Conservation (phyloP, 148 eudicot genomes). For the Fagopyrum homotropicum region DNA sequence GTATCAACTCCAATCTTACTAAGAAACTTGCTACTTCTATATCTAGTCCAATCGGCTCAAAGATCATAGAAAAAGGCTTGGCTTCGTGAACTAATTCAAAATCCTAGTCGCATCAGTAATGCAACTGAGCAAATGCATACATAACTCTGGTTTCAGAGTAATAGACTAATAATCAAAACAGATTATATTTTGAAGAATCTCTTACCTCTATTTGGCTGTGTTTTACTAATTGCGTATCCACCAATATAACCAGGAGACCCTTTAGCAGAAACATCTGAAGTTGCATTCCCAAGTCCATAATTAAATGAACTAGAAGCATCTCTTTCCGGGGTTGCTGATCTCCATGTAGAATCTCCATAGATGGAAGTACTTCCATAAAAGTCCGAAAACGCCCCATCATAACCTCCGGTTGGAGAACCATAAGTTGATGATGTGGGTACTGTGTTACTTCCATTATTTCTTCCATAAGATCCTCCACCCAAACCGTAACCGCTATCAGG, state of each 20-base stretch:
- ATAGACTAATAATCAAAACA: neutral
- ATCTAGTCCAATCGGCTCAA: neutral
- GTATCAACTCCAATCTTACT: neutral
- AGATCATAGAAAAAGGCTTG: conserved; percentile 6
- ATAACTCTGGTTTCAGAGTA: neutral
- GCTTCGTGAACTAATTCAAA: neutral
- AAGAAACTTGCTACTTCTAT: neutral
- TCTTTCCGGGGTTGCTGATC: conserved; percentile 48
- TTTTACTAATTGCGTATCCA: conserved; percentile 46
- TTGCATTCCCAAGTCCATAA: conserved; percentile 52
- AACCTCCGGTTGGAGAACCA: conserved; percentile 42
- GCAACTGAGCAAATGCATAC: neutral
- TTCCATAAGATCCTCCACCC: conserved; percentile 47
- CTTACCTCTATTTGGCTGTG: conserved; percentile 61
- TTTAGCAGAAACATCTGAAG: conserved; percentile 39
- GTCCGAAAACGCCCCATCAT: conserved; percentile 56
- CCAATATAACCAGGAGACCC: conserved; percentile 54
- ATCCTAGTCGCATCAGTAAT: neutral
- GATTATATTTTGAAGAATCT: neutral
- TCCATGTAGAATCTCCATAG: conserved; percentile 60
- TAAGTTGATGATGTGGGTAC: conserved; percentile 41
- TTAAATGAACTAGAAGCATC: conserved; percentile 53
- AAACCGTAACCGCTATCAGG: conserved; percentile 33
- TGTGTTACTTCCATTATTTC: conserved; percentile 33
- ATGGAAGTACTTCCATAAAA: conserved; percentile 51